Evolutionary conservation across 2,329 filamentous ascomycete genomes (phyloP).

Genomic region (Pseudogymnoascus sp.): DNA sequence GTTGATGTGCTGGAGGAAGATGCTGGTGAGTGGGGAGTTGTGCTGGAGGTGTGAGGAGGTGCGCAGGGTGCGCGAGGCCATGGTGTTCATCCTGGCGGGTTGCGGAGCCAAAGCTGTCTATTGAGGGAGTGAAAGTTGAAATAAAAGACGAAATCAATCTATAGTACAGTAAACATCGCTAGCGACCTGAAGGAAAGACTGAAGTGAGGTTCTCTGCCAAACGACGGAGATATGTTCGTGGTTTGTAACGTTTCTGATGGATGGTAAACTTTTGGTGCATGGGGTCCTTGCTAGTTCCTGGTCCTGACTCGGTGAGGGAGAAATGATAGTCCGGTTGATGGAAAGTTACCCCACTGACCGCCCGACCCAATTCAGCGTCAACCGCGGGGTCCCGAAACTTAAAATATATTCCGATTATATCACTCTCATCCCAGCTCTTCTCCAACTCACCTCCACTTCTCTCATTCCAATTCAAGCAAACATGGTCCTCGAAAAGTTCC

Average conservation of each 20-base stretch:
- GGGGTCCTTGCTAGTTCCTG: neutral
- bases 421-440: neutral
- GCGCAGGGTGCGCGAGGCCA: conserved; percentile 21
- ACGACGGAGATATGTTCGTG: neutral
- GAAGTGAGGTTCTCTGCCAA: neutral
- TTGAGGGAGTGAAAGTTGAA: neutral
- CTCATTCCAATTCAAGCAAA: neutral
- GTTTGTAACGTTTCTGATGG: neutral
- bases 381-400: conserved; percentile 2
- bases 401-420: neutral
- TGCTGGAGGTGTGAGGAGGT: conserved; percentile 15
- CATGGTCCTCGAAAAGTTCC: conserved; percentile 20
- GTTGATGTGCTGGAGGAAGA: conserved; percentile 25
- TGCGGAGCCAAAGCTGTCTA: neutral
- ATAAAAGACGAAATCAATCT: neutral
- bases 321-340: neutral
- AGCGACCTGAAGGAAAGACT: neutral
- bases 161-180: neutral
- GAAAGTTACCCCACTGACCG: neutral
- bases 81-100: conserved; percentile 9
- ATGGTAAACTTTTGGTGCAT: neutral
- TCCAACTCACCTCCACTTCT: neutral
- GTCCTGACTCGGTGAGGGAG: neutral
- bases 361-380: neutral
- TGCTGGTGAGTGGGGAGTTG: conserved; percentile 9